Percentiles rank a stretch among this genome's conserved stretches.
phyloP scores from a whole-genome alignment of 306 rosid genomes.

The Quercus mongolica region DNA sequence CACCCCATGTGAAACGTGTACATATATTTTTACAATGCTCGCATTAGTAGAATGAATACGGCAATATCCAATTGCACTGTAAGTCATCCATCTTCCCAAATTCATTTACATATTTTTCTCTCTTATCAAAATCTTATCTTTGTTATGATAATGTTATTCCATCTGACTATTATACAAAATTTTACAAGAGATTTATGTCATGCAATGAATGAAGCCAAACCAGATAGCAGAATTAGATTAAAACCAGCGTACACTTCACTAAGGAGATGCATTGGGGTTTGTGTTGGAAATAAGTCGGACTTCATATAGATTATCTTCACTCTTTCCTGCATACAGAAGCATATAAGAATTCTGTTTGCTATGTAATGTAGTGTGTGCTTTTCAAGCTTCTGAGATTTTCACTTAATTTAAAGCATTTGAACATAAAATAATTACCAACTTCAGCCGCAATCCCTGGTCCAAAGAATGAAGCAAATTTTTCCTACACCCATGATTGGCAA shows the following conservation, averaged over 20 bases:
- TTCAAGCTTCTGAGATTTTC: not conserved
- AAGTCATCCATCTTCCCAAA: constrained; percentile 13
- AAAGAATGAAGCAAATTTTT: constrained; percentile 84
- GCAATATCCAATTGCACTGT: not conserved
- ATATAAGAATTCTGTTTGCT: constrained; percentile 2
- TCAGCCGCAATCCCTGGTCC: constrained; percentile 95
- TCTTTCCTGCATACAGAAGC: constrained; percentile 55
- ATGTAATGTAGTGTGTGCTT: not conserved
- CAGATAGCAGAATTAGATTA: constrained; percentile 22
- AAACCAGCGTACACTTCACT: constrained; percentile 27
- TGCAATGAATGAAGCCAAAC: constrained; percentile 28
- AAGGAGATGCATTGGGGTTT: constrained; percentile 38
- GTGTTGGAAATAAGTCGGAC: constrained; percentile 70
- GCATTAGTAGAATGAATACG: not conserved
- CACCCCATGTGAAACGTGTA: not conserved
- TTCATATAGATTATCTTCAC: constrained; percentile 65
- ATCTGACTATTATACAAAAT: constrained; percentile 28
- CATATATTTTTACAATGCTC: too few species aligned
- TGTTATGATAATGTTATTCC: constrained; percentile 12
- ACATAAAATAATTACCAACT: constrained; percentile 57
- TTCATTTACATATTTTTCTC: constrained; percentile 14
- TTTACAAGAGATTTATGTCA: constrained; percentile 38
- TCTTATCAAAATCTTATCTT: constrained; percentile 32
- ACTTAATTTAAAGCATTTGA: constrained; percentile 1
- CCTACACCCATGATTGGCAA: constrained; percentile 41